Evolutionary conservation across 2,329 filamentous ascomycete genomes (phyloP).

Genomic region (Fusarium tupiense): DNA sequence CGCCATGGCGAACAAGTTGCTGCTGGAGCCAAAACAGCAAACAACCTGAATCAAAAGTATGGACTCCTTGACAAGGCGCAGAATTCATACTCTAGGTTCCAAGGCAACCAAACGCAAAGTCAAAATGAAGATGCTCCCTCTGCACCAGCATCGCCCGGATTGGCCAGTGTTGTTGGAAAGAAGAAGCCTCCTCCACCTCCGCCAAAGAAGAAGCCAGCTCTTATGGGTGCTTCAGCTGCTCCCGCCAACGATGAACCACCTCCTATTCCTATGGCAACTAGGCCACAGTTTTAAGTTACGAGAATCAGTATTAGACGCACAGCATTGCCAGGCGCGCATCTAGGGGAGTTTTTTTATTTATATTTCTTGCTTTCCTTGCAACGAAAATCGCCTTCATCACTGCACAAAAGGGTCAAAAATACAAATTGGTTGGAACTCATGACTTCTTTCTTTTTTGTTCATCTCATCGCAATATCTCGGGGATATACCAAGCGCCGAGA

Average conservation of each 20-base stretch:
- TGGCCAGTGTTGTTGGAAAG: conserved; percentile 50
- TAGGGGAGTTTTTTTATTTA: conserved; percentile 15
- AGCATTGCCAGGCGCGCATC: conserved; percentile 24
- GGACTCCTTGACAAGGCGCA: conserved; percentile 57
- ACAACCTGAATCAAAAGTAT: conserved; percentile 69
- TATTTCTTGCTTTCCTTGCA: not conserved
- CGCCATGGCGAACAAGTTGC: conserved; percentile 75
- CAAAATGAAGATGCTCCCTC: conserved; percentile 18
- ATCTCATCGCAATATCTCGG: conserved; percentile 39
- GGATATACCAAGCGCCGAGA: conserved; percentile 36
- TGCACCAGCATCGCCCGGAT: conserved; percentile 17
- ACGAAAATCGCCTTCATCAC: not conserved
- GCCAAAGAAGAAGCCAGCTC: conserved; percentile 61
- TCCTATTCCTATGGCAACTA: conserved; percentile 62
- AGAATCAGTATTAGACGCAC: not conserved
- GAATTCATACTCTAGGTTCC: conserved; percentile 37
- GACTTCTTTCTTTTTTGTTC: conserved; percentile 36
- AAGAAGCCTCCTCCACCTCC: conserved; percentile 66
- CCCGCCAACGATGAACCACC: conserved; percentile 54
- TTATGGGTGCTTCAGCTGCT: conserved; percentile 40
- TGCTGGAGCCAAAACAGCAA: conserved; percentile 66
- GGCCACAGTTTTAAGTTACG: conserved; percentile 55
- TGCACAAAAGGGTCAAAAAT: not conserved
- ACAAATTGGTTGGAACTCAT: conserved; percentile 27
- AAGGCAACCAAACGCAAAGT: conserved; percentile 26